Evolutionary conservation across 2,329 filamentous ascomycete genomes (phyloP).

Genomic region (Westerdykella aurantiaca): DNA sequence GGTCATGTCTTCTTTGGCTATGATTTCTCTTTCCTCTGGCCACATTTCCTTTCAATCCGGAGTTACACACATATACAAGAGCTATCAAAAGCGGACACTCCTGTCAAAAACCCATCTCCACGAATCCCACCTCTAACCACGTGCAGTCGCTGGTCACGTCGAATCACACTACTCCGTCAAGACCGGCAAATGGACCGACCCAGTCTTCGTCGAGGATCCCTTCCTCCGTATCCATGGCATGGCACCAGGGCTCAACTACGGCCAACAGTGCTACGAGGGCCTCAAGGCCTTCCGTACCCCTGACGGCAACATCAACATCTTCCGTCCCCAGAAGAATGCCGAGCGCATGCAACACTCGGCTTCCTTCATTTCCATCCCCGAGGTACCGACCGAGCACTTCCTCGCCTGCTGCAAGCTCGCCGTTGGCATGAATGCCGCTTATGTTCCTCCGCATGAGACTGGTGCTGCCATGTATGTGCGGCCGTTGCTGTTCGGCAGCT

Average conservation of each 20-base stretch:
- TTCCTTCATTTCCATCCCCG: slow-evolving; percentile 74
- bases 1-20: slow-evolving; percentile 10
- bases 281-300: slow-evolving; percentile 89
- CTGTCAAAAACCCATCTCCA: too few relatives aligned
- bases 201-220: slow-evolving; percentile 74
- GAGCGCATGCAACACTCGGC: slow-evolving; percentile 78
- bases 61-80: too few relatives aligned
- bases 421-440: slow-evolving; percentile 82
- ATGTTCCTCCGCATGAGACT: slow-evolving; percentile 81
- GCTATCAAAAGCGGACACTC: too few relatives aligned
- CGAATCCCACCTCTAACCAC: background rate
- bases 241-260: slow-evolving; percentile 89
- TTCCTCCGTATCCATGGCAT: slow-evolving; percentile 89
- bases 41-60: too few relatives aligned
- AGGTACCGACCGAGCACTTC: slow-evolving; percentile 71
- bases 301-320: slow-evolving; percentile 69
- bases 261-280: slow-evolving; percentile 97
- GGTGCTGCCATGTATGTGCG: slow-evolving; percentile 91
- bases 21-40: background rate
- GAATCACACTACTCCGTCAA: slow-evolving; percentile 75
- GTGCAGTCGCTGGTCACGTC: slow-evolving; percentile 85
- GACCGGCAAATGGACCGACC: slow-evolving; percentile 70
- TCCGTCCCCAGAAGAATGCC: slow-evolving; percentile 83
- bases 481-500: slow-evolving; percentile 80
- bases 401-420: slow-evolving; percentile 70